A percentile compares a stretch with the other conserved stretches of the same genome.
Conservation (phyloP, 1,284 basidiomycete genomes). For the Cutaneotrichosporon daszewskae region DNA sequence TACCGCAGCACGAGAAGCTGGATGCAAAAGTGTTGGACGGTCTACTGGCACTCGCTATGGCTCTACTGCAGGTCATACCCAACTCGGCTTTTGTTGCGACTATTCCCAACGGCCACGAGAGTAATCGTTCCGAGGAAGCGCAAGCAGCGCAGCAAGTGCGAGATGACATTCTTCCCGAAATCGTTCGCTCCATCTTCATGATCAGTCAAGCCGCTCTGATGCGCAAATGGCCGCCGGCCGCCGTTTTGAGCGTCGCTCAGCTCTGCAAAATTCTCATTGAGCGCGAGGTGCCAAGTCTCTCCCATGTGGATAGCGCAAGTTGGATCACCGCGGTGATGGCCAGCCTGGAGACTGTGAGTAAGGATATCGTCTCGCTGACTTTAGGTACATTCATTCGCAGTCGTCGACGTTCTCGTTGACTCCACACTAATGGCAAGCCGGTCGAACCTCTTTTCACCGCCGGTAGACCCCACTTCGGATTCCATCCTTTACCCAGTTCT, state of each 20-base stretch:
- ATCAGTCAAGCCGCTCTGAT: conserved; percentile 7
- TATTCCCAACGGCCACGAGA: not conserved
- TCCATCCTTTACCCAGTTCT: conserved; percentile 26
- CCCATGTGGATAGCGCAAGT: conserved; percentile 13
- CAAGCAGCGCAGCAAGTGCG: conserved; percentile 7
- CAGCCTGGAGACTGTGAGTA: conserved; percentile 32
- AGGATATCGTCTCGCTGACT: not conserved
- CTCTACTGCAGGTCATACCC: conserved; percentile 8
- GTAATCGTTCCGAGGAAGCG: conserved; percentile 1
- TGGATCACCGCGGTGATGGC: conserved; percentile 41
- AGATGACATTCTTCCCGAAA: conserved; percentile 14
- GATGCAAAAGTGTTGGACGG: not conserved
- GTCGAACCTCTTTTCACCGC: conserved; percentile 21
- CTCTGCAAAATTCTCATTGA: conserved; percentile 24
- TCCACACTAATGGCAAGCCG: conserved; percentile 53
- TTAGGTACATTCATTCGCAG: conserved; percentile 62
- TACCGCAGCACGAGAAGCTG: conserved; percentile 4
- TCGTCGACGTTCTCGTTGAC: conserved; percentile 58
- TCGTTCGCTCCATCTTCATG: conserved; percentile 23
- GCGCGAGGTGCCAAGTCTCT: conserved; percentile 22
- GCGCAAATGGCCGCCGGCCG: conserved; percentile 1
- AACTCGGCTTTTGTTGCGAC: conserved; percentile 5
- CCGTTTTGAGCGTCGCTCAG: conserved; percentile 11
- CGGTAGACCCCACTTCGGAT: conserved; percentile 21
- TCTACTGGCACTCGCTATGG: conserved; percentile 6